Percentiles rank a stretch among this genome's conserved stretches.
Conservation (phyloP, 768 basidiomycete genomes). For the Kockovaella imperatae region DNA sequence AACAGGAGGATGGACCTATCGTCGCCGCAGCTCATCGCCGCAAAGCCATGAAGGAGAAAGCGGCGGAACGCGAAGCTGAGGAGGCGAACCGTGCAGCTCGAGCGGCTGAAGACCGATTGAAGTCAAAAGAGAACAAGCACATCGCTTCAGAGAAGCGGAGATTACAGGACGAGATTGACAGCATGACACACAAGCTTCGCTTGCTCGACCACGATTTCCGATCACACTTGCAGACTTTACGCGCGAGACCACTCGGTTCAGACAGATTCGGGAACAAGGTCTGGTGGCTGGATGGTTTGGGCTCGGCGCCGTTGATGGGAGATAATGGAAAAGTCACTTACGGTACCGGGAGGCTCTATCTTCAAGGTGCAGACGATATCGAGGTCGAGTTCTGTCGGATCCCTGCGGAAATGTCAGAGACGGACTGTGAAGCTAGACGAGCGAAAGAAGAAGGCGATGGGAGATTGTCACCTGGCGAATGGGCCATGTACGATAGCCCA, state of each 20-base stretch:
- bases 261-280: slow-evolving; percentile 91
- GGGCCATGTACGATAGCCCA: slow-evolving; percentile 80
- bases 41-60: slow-evolving; percentile 32
- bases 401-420: slow-evolving; percentile 49
- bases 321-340: slow-evolving; percentile 67
- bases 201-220: slow-evolving; percentile 90
- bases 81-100: slow-evolving; percentile 44
- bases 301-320: slow-evolving; percentile 58
- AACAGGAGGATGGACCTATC: slow-evolving; percentile 33
- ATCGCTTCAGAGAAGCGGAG: slow-evolving; percentile 74
- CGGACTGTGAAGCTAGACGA: slow-evolving; percentile 56
- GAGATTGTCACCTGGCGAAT: slow-evolving; percentile 66
- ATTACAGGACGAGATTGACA: slow-evolving; percentile 79
- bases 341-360: slow-evolving; percentile 79
- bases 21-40: slow-evolving; percentile 44
- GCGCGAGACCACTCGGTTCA: slow-evolving; percentile 78
- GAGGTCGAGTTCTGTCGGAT: slow-evolving; percentile 60
- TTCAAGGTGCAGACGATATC: slow-evolving; percentile 82
- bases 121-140: slow-evolving; percentile 71
- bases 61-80: slow-evolving; percentile 45
- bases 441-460: slow-evolving; percentile 72
- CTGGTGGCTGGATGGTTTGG: slow-evolving; percentile 99
- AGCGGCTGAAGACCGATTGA: slow-evolving; percentile 61
- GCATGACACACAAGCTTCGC: slow-evolving; percentile 70
- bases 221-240: slow-evolving; percentile 71